These are phyloP conservation scores for Diaporthe eres DNA, from an alignment of 2,329 filamentous ascomycete genomes.

Conservation along the genomic window DNA sequence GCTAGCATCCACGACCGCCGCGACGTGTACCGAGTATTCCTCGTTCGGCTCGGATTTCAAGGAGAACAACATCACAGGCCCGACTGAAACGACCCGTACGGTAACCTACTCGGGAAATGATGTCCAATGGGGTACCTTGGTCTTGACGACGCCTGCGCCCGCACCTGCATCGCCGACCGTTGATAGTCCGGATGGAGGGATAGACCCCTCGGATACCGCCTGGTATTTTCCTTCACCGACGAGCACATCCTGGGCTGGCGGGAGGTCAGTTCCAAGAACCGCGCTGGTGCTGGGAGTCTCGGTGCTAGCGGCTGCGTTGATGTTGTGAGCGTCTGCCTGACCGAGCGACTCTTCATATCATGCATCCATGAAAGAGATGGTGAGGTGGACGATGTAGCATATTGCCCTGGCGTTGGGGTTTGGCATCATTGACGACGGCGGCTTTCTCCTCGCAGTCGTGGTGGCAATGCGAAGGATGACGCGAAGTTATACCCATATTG, in stretches of 20 bases:
- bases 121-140: constrained; percentile 61
- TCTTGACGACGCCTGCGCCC: constrained; percentile 56
- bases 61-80: constrained; percentile 56
- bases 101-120: constrained; percentile 58
- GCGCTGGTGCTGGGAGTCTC: constrained; percentile 12
- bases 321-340: neutral
- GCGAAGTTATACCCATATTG: constrained; percentile 32
- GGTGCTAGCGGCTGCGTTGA: neutral
- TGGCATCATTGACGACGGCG: constrained; percentile 2
- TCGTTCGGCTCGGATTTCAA: constrained; percentile 57
- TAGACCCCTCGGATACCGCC: constrained; percentile 39
- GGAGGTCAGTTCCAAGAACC: neutral
- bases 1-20: constrained; percentile 58
- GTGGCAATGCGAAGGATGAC: neutral
- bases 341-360: neutral
- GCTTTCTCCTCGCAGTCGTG: neutral
- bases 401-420: constrained; percentile 27
- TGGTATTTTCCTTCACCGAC: constrained; percentile 41
- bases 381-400: neutral
- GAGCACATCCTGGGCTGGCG: constrained; percentile 31
- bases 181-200: constrained; percentile 30
- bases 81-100: constrained; percentile 61
- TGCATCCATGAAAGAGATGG: neutral
- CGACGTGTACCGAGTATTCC: constrained; percentile 64
- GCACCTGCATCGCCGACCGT: constrained; percentile 42